Evolutionary conservation across 2,329 filamentous ascomycete genomes (phyloP).

Genomic region (Colletotrichum sidae): DNA sequence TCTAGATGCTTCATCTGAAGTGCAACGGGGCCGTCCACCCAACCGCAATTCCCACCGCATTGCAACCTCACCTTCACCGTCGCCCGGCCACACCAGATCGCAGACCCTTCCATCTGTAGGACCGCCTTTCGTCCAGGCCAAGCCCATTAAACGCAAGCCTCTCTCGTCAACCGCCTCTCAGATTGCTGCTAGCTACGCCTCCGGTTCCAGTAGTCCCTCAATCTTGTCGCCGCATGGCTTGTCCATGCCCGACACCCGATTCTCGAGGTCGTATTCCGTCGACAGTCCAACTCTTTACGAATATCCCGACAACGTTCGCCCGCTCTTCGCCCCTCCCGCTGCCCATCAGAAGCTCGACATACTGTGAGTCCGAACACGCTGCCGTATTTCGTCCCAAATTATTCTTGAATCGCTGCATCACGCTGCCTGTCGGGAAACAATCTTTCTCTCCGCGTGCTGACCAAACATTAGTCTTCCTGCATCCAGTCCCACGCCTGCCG

Average conservation of each 20-base stretch:
- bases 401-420: neutral
- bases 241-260: slow-evolving; percentile 63
- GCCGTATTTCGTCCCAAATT: slow-evolving; percentile 12
- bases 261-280: slow-evolving; percentile 65
- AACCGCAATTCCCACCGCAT: slow-evolving; percentile 34
- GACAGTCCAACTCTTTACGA: slow-evolving; percentile 74
- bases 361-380: slow-evolving; percentile 34
- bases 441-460: slow-evolving; percentile 13
- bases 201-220: slow-evolving; percentile 42
- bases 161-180: slow-evolving; percentile 67
- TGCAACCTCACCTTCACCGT: slow-evolving; percentile 39
- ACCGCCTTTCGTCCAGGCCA: slow-evolving; percentile 26
- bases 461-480: slow-evolving; percentile 13
- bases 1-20: slow-evolving; percentile 38
- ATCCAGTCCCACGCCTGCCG: slow-evolving; percentile 30
- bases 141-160: slow-evolving; percentile 68
- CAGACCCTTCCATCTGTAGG: slow-evolving; percentile 35
- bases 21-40: slow-evolving; percentile 28
- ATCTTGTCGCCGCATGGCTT: slow-evolving; percentile 51
- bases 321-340: slow-evolving; percentile 35
- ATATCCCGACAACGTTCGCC: slow-evolving; percentile 52
- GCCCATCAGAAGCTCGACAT: slow-evolving; percentile 31
- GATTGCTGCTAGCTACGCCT: slow-evolving; percentile 61
- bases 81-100: slow-evolving; percentile 38
- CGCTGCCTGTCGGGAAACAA: slow-evolving; percentile 12